phyloP scores from a whole-genome alignment of 208 protist species.

The Blechomonas ayalai region DNA sequence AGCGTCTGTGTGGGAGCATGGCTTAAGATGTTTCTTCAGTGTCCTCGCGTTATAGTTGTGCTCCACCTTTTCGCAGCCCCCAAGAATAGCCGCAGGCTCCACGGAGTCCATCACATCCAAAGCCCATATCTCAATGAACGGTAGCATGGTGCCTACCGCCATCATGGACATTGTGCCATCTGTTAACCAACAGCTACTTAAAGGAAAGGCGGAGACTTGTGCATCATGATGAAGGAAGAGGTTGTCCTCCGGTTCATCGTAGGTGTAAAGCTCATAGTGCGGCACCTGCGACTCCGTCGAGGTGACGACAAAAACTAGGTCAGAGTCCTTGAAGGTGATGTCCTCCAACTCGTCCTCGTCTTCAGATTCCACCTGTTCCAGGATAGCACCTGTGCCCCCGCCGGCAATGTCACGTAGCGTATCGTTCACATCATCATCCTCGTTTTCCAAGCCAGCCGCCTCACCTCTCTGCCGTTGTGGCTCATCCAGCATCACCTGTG shows the following conservation, averaged over 20 bases:
- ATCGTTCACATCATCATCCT: constrained; percentile 32
- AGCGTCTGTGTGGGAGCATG: constrained; percentile 90
- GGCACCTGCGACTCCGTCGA: constrained; percentile 61
- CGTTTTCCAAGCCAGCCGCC: constrained; percentile 14
- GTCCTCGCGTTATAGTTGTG: constrained; percentile 75
- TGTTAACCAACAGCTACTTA: constrained; percentile 93
- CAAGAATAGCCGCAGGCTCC: constrained; percentile 88
- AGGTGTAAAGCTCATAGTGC: constrained; percentile 92
- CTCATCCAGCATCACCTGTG: constrained; percentile 3
- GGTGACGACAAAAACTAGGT: constrained; percentile 67
- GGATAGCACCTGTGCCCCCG: constrained; percentile 50
- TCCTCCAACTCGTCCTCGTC: constrained; percentile 90
- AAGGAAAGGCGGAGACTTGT: constrained; percentile 89
- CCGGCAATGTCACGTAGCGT: constrained; percentile 58
- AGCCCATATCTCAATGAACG: constrained; percentile 97
- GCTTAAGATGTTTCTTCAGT: constrained; percentile 41
- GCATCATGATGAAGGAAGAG: constrained; percentile 97
- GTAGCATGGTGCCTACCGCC: constrained; percentile 96
- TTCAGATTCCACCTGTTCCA: constrained; percentile 79
- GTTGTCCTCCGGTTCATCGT: constrained; percentile 94
- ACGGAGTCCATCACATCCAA: constrained; percentile 95
- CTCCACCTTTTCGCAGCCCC: constrained; percentile 54
- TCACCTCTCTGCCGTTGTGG: background rate
- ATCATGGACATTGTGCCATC: constrained; percentile 87
- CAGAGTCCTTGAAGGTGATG: constrained; percentile 88